Conservation (phyloP, 257 asterid genomes). For the Apocynum venetum region DNA sequence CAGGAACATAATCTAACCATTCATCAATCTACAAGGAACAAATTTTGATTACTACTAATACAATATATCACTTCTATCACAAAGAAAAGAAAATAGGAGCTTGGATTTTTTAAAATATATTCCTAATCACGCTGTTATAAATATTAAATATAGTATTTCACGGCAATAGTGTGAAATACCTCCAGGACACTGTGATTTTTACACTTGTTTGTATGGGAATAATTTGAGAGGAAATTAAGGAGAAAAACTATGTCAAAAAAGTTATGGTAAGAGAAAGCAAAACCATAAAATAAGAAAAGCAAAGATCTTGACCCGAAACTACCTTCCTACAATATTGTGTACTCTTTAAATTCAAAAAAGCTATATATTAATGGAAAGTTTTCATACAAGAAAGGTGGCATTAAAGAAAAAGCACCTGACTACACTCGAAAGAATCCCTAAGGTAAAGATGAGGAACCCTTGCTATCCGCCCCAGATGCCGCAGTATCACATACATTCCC, state of each 20-base stretch:
- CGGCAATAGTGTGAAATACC: background rate
- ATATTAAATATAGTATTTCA: background rate
- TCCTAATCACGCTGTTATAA: background rate
- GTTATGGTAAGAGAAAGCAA: background rate
- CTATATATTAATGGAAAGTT: background rate
- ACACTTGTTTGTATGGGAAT: background rate
- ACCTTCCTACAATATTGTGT: background rate
- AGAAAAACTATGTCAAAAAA: background rate
- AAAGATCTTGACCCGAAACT: background rate
- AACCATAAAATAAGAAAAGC: background rate
- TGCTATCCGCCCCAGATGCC: constrained; percentile 58
- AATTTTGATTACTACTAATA: background rate
- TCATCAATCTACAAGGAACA: constrained; percentile 59
- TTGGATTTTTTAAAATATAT: background rate
- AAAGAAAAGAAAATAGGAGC: background rate
- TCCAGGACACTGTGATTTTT: background rate
- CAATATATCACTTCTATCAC: background rate
- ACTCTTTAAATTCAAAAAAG: background rate
- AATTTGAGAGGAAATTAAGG: background rate
- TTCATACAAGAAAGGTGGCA: background rate
- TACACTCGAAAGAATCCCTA: constrained; percentile 47
- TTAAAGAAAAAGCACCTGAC: constrained; percentile 46
- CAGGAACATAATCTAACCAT: constrained; percentile 76
- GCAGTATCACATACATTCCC: constrained; percentile 55
- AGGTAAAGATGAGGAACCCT: constrained; percentile 41